Evolutionary conservation across 75 land plant species (phyloP).

Genomic region (Pinus taeda): DNA sequence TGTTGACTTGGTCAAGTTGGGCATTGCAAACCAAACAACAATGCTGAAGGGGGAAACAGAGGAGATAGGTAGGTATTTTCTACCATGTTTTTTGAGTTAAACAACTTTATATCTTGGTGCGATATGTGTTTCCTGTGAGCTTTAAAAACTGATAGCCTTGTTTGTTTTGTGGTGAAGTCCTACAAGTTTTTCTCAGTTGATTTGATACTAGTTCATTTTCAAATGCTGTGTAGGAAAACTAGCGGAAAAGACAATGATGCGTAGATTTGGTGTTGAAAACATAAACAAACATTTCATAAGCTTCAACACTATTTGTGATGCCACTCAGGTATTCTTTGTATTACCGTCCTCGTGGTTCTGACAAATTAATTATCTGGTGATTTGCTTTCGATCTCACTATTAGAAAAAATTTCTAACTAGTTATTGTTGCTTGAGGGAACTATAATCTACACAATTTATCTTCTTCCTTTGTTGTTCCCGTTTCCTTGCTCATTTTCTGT

Average conservation of each 20-base stretch:
- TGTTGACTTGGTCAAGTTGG: constrained; percentile 65
- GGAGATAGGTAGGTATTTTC: constrained; percentile 71
- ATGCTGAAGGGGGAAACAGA: constrained; percentile 99
- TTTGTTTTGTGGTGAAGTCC: neutral
- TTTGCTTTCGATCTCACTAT: neutral
- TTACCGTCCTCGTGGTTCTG: neutral
- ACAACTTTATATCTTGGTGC: neutral
- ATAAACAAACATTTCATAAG: constrained; percentile 79
- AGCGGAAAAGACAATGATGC: constrained; percentile 86
- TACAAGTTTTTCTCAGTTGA: neutral
- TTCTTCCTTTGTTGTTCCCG: neutral
- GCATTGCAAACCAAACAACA: constrained; percentile 98
- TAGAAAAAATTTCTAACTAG: neutral
- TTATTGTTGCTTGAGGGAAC: neutral
- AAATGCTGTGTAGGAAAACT: constrained; percentile 73
- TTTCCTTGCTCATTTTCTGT: neutral
- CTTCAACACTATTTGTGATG: constrained; percentile 99
- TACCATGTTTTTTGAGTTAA: neutral
- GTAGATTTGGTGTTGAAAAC: constrained; percentile 84
- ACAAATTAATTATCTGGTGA: neutral
- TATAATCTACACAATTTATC: neutral
- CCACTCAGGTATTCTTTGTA: constrained; percentile 71
- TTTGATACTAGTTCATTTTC: neutral
- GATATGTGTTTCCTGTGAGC: neutral
- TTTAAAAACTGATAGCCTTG: neutral